A percentile compares a stretch with the other conserved stretches of the same genome.
phyloP scores from a whole-genome alignment of 2,329 filamentous ascomycete species.

The Gaeumannomyces tritici region DNA sequence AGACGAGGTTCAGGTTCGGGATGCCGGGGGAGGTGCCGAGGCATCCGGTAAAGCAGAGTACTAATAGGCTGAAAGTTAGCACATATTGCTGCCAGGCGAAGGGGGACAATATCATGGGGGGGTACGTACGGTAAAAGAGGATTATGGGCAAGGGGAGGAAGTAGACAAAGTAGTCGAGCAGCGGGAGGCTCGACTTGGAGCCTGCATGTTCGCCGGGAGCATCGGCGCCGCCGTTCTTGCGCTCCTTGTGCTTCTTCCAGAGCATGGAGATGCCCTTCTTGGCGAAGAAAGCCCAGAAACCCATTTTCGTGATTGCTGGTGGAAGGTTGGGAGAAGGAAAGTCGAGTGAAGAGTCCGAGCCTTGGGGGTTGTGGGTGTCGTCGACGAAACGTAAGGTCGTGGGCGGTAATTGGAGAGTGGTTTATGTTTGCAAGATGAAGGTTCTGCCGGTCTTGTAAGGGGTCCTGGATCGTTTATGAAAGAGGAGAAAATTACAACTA shows the following conservation, averaged over 20 bases:
- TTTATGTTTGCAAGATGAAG: background rate
- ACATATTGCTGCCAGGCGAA: background rate
- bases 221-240: background rate
- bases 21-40: conserved; percentile 1
- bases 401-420: background rate
- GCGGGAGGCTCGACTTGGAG: background rate
- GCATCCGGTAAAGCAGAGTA: conserved; percentile 1
- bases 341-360: background rate
- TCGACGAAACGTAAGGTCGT: background rate
- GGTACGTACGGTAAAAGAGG: conserved; percentile 1
- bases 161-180: background rate
- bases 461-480: background rate
- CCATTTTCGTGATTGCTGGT: background rate
- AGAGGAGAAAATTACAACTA: background rate
- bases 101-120: background rate
- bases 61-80: background rate
- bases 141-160: conserved; percentile 1
- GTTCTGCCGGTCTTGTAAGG: too few species aligned
- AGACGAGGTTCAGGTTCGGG: conserved; percentile 1
- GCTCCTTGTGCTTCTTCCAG: background rate
- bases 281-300: background rate
- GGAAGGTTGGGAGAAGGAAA: background rate
- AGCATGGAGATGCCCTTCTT: background rate
- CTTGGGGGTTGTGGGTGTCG: background rate
- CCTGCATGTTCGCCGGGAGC: background rate